Evolutionary conservation across 352 stramenopile species (phyloP), one percentile per base, ranked within the genome.

Genomic region (Phytopythium delawarense): DNA sequence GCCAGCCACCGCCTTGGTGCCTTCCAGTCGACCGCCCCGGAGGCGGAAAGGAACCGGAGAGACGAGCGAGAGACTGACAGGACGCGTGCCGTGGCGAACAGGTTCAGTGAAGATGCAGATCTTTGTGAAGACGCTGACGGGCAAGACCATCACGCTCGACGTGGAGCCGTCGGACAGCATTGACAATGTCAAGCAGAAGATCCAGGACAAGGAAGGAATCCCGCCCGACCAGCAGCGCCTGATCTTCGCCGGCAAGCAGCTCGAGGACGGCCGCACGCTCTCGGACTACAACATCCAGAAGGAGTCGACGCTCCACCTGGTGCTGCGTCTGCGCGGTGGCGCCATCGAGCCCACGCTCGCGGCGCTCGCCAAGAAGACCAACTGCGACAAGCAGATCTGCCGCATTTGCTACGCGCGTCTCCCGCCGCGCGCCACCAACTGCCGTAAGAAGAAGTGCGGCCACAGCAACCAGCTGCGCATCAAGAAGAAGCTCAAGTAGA

Each of bases 401-500:
- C 96, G 98, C 76, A 99, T 99, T 76, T 99, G 98, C 85, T 99
- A 99, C 82, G 97, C 98, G 66, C 96, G 98, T 91, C 96, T 99
- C 57, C 98, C 97, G 46, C 97, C 97, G 54, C 96, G 97, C 81
- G 98, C 98, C 59, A 99, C 92, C 65, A 99, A 99, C 92, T 99
- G 98, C 95, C 94, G 98, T 75, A 99, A 99, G 97, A 99, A 99
- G 92, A 99, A 99, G 94, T 99, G 98, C 76, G 98, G 98, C 75
- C 98, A 99, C 90, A 99, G 96, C 67, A 98, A 96, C 76, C 98
- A 99, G 89, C 90, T 99, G 67, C 96, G 98, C 77, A 96, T 98
- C 79, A 99, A 99, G 97, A 99, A 99, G 92, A 99, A 99, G 91
- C 90, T 99, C 70, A 99, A 99, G 89, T 99, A 99, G 97, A 86